A percentile compares a stretch with the other conserved stretches of the same genome.
Evolutionary conservation across 2,329 filamentous ascomycete genomes (phyloP).

Genomic region (Fusarium pseudoanthophilum): DNA sequence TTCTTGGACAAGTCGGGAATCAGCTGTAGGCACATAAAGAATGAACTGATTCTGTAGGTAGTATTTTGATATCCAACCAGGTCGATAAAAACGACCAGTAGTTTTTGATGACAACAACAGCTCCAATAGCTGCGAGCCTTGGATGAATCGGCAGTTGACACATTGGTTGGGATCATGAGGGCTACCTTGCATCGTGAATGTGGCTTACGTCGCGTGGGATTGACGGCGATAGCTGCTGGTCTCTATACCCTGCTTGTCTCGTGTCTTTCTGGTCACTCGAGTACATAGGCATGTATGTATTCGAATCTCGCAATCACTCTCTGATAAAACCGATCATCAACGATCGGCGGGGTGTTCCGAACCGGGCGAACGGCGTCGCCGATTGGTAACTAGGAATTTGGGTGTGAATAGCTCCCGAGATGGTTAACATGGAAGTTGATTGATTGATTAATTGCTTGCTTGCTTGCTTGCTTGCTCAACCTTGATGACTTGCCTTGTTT

Average conservation of each 20-base stretch:
- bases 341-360: constrained; percentile 38
- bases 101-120: not conserved
- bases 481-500: constrained; percentile 24
- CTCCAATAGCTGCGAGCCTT: not conserved
- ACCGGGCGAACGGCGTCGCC: constrained; percentile 37
- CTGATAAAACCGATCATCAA: constrained; percentile 25
- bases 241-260: not conserved
- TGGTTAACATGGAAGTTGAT: not conserved
- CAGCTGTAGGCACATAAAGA: constrained; percentile 66
- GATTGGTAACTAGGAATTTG: constrained; percentile 30
- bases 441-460: not conserved
- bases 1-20: constrained; percentile 66
- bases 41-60: not conserved
- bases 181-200: constrained; percentile 17
- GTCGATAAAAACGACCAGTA: not conserved
- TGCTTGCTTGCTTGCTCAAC: not conserved
- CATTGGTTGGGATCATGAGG: constrained; percentile 12
- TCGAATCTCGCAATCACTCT: not conserved
- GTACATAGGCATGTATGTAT: not conserved
- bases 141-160: constrained; percentile 28
- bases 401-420: constrained; percentile 17
- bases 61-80: not conserved
- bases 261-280: not conserved
- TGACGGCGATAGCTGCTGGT: constrained; percentile 9
- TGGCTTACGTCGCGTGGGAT: constrained; percentile 31